Base-by-base conservation (phyloP, 208 protist species). In the Acanthamoeba culbertsoni region DNA sequence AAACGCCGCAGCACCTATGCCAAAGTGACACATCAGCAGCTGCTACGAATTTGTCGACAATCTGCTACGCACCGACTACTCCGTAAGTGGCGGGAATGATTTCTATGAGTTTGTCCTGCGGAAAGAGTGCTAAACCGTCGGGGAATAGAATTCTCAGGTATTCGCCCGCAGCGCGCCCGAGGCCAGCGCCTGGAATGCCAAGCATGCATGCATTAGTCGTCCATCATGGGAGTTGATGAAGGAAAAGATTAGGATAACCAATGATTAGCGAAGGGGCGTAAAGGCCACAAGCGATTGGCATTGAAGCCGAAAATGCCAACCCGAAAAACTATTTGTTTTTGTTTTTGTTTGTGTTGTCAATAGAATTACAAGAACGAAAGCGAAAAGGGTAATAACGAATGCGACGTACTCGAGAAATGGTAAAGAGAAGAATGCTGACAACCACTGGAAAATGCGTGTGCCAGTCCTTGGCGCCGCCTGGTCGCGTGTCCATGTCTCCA, bases 31-130 rank as follows among this genome's bases (percentile, higher is more conserved):
- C 62, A 71, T 4, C 10, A 18, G 31, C 59, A 55, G 12, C 48
- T 23, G 12, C 7, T 18, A 68, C 6, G 23, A 26, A 68, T n/a
- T 71, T 71, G 18, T 37, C 23, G 51, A 59, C 16, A 23, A 14
- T 59, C 14, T 14, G 14, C 14, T 37, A 35, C 20, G 65, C 20
- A 92, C 89, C 89, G 63, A 77, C 35, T 16, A 93, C 57, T 14
- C 28, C 89, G 35, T 93, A 93, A n/a, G 75, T 63, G 55, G 48
- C 89, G 8, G 89, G 89, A 8, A 82, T 86, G 43, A 93, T 93
- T 43, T 75, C 65, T 1, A 35, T 31, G 18, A 18, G 18, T n/a
- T 86, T 59, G 75, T 86, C 75, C 35, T 51, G 89, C 26, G 65
- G 65, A 26, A 75, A 75, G 65, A 43, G 43, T 16, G 45, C 75